phyloP scores from a whole-genome alignment of 805 yeast genomes.

The Metschnikowia corniflorae region DNA sequence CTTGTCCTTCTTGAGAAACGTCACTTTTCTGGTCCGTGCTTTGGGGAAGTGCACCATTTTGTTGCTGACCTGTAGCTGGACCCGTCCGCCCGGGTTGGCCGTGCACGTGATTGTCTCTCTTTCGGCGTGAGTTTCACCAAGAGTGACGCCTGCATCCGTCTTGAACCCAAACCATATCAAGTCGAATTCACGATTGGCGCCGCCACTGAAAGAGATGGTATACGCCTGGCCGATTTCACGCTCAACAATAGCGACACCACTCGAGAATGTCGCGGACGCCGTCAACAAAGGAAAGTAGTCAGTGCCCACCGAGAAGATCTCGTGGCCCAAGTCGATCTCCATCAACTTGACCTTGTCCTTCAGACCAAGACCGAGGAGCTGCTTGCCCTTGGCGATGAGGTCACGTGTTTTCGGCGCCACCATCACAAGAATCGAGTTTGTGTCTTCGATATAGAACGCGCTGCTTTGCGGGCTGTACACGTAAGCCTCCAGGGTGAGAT shows the following conservation, averaged over 20 bases:
- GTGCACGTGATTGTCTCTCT: constrained; percentile 15
- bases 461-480: constrained; percentile 3
- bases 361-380: constrained; percentile 1
- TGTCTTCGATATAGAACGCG: constrained; percentile 11
- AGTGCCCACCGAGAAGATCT: constrained; percentile 8
- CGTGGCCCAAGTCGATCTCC: constrained; percentile 15
- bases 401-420: constrained; percentile 3
- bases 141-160: constrained; percentile 6
- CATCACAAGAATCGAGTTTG: constrained; percentile 10
- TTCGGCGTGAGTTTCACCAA: constrained; percentile 8
- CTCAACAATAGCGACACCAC: constrained; percentile 8
- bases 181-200: constrained; percentile 7
- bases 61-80: constrained; percentile 18
- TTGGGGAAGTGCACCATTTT: constrained; percentile 15
- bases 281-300: constrained; percentile 13
- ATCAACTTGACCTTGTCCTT: constrained; percentile 2
- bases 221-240: constrained; percentile 9
- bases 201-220: constrained; percentile 5
- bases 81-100: constrained; percentile 16
- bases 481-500: constrained; percentile 2
- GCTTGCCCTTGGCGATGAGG: constrained; percentile 5
- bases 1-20: constrained; percentile 2
- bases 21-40: constrained; percentile 12
- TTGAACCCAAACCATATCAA: constrained; percentile 3
- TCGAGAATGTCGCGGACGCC: constrained; percentile 12